Evolutionary conservation across 371 early-diverging fungal genomes (phyloP).

Genomic region (Mucor ambiguus): DNA sequence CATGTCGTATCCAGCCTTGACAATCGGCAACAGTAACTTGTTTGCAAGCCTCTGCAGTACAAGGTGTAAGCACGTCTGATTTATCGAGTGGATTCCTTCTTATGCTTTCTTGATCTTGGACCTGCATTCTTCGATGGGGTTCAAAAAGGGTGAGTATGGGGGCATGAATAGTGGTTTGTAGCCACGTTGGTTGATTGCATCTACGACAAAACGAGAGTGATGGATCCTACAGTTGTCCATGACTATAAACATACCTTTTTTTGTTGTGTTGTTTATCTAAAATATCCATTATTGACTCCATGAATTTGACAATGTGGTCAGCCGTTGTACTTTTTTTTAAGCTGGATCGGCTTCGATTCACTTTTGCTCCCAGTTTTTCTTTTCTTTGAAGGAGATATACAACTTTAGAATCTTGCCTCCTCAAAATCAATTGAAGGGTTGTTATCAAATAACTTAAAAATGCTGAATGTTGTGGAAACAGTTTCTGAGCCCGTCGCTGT

Average conservation of each 20-base stretch:
- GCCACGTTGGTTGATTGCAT: constrained; percentile 8
- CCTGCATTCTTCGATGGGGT: constrained; percentile 26
- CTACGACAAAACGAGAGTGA: constrained; percentile 8
- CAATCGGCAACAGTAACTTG: constrained; percentile 7
- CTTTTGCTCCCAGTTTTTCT: constrained; percentile 19
- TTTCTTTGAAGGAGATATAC: constrained; percentile 13
- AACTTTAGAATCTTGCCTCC: constrained; percentile 15
- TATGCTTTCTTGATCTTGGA: constrained; percentile 16
- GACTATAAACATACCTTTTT: constrained; percentile 17
- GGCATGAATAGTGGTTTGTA: constrained; percentile 15
- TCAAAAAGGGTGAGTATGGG: constrained; percentile 7
- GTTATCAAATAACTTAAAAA: constrained; percentile 17
- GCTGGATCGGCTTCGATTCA: constrained; percentile 15
- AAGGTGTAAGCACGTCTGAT: constrained; percentile 16
- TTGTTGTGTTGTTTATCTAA: constrained; percentile 20
- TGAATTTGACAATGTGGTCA: constrained; percentile 10
- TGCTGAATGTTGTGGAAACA: constrained; percentile 13
- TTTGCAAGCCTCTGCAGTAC: constrained; percentile 14
- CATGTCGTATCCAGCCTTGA: constrained; percentile 11
- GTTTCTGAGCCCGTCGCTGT: background rate
- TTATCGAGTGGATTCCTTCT: constrained; percentile 2
- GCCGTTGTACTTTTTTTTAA: constrained; percentile 17
- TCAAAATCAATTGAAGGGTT: constrained; percentile 19
- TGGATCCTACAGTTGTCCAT: constrained; percentile 9
- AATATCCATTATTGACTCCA: constrained; percentile 12